phyloP scores from a whole-genome alignment of 331 rosid genomes.

The Malus hybrid region DNA sequence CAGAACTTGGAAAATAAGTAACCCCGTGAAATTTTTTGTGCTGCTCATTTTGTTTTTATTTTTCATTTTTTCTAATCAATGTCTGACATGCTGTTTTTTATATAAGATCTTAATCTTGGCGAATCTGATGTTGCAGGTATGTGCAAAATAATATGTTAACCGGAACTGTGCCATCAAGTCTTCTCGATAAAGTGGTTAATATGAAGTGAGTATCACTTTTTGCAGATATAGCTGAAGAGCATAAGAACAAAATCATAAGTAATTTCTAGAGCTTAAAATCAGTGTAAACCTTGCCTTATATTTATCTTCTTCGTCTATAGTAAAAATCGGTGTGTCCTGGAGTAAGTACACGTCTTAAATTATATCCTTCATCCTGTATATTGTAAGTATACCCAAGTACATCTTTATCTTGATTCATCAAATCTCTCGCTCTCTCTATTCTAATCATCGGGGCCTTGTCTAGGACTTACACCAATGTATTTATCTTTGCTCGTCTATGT shows the following conservation, averaged over 20 bases:
- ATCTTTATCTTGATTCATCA: background rate
- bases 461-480: background rate
- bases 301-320: background rate
- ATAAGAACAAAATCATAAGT: background rate
- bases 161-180: slow-evolving; percentile 66
- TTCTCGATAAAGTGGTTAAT: slow-evolving; percentile 36
- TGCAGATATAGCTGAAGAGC: slow-evolving; percentile 3
- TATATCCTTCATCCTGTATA: background rate
- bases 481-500: slow-evolving; percentile 4
- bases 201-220: slow-evolving; percentile 51
- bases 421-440: background rate
- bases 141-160: slow-evolving; percentile 79
- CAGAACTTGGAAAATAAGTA: background rate
- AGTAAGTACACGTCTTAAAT: background rate
- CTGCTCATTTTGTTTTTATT: background rate
- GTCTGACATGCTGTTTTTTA: background rate
- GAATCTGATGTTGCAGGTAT: slow-evolving; percentile 51
- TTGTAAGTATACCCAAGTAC: background rate
- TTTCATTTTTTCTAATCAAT: background rate
- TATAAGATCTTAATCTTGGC: background rate
- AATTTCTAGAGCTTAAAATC: background rate
- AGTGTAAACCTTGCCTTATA: background rate
- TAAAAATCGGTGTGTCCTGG: background rate
- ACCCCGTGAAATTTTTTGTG: background rate
- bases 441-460: background rate